Percentiles rank a stretch among this genome's conserved stretches.
phyloP scores from a whole-genome alignment of 163 green algal genomes.

The Trebouxia gelatinosa region DNA sequence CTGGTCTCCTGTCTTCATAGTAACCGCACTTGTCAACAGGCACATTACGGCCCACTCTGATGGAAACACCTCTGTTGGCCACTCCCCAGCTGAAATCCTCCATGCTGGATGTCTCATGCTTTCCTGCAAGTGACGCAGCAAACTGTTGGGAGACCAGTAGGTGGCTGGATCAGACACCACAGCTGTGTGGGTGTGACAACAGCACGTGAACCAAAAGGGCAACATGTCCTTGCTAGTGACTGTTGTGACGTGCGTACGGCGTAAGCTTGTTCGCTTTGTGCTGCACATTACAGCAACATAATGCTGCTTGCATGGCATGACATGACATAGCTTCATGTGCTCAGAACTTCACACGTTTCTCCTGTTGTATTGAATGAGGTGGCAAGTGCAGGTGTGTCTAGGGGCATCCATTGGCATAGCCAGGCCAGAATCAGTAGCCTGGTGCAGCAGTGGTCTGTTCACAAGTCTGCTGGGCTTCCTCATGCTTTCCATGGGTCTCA shows the following conservation, averaged over 20 bases:
- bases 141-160: too few relatives aligned
- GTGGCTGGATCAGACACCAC: too few relatives aligned
- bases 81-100: constrained; percentile 96
- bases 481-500: constrained; percentile 89
- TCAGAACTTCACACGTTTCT: too few relatives aligned
- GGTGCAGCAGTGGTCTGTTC: constrained; percentile 73
- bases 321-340: too few relatives aligned
- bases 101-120: constrained; percentile 93
- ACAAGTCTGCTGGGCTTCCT: constrained; percentile 70
- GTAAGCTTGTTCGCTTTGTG: too few relatives aligned
- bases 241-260: too few relatives aligned
- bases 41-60: constrained; percentile 94
- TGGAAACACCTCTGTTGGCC: constrained; percentile 94
- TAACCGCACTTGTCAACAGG: constrained; percentile 87
- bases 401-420: constrained; percentile 57
- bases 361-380: too few relatives aligned
- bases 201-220: not conserved
- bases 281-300: too few relatives aligned
- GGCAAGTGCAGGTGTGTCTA: constrained; percentile 54
- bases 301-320: too few relatives aligned
- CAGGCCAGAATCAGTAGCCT: constrained; percentile 59
- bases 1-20: constrained; percentile 86
- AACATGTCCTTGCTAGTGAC: too few relatives aligned
- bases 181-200: not conserved
- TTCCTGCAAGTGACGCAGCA: constrained; percentile 44